A percentile compares a stretch with the other conserved stretches of the same genome.
Conservation (phyloP, 2,329 filamentous ascomycete genomes). For the Alternaria sp. region DNA sequence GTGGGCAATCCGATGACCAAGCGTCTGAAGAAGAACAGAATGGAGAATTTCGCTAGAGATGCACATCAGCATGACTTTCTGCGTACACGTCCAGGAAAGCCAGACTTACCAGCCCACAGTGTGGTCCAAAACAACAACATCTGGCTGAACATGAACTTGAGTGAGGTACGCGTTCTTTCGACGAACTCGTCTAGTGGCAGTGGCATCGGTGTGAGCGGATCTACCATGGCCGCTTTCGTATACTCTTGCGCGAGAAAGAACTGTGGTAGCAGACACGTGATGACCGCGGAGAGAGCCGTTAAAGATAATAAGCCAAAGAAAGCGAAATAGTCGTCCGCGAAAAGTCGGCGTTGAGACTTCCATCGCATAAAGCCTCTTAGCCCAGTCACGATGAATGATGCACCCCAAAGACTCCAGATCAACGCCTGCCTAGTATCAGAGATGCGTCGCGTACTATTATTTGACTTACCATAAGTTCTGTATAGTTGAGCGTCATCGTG, state of each 20-base stretch:
- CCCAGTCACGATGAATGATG: not conserved
- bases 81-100: not conserved
- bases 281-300: not conserved
- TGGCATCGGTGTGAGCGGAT: slow-evolving; percentile 5
- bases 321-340: not conserved
- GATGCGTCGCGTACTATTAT: not conserved
- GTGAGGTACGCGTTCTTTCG: slow-evolving; percentile 4
- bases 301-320: not conserved
- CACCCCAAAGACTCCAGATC: not conserved
- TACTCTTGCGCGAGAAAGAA: slow-evolving; percentile 15
- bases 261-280: slow-evolving; percentile 8
- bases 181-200: slow-evolving; percentile 1
- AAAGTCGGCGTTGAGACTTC: not conserved
- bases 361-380: not conserved
- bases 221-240: not conserved
- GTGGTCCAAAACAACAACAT: slow-evolving; percentile 22
- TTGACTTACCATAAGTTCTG: not conserved
- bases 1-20: not conserved
- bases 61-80: not conserved
- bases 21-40: not conserved
- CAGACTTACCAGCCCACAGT: slow-evolving; percentile 13
- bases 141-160: slow-evolving; percentile 18
- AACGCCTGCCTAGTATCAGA: not conserved
- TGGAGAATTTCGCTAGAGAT: not conserved
- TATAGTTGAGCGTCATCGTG: not conserved